phyloP scores from a whole-genome alignment of 2,329 filamentous ascomycete species.

The Daldinia sp. region DNA sequence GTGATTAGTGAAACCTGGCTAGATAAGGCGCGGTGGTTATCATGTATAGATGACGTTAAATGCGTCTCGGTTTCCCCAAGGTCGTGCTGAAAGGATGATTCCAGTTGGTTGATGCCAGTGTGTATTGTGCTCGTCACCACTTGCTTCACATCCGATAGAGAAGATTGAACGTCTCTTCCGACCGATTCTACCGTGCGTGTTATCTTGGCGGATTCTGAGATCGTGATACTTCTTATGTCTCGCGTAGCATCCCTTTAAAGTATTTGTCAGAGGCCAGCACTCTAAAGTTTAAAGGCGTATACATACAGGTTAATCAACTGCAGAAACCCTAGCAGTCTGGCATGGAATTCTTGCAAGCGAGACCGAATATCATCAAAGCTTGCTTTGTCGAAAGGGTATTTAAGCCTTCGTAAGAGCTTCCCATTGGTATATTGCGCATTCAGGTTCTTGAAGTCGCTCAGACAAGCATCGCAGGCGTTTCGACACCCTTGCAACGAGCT shows the following conservation, averaged over 20 bases:
- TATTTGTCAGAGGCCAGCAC: background rate
- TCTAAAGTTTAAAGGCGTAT: background rate
- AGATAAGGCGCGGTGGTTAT: background rate
- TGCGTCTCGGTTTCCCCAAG: conserved; percentile 7
- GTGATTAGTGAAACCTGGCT: background rate
- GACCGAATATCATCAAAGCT: conserved; percentile 20
- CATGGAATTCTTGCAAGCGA: conserved; percentile 21
- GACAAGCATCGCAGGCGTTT: conserved; percentile 23
- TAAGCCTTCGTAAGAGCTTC: background rate
- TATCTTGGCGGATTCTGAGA: conserved; percentile 15
- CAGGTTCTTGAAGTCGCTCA: conserved; percentile 26
- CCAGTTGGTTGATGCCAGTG: conserved; percentile 4
- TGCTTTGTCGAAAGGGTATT: conserved; percentile 27
- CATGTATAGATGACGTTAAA: conserved; percentile 2
- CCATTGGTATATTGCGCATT: conserved; percentile 12
- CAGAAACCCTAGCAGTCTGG: conserved; percentile 6
- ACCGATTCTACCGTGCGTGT: conserved; percentile 3
- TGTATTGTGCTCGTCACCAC: conserved; percentile 1
- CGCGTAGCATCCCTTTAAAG: conserved; percentile 20
- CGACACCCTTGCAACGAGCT: conserved; percentile 13
- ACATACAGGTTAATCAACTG: conserved; percentile 27
- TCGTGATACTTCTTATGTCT: conserved; percentile 3
- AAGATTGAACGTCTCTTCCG: conserved; percentile 16
- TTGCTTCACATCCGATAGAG: conserved; percentile 8
- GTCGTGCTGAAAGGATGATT: conserved; percentile 7